phyloP scores from a whole-genome alignment of 768 basidiomycete genomes.

The Russula griseocarnosa region DNA sequence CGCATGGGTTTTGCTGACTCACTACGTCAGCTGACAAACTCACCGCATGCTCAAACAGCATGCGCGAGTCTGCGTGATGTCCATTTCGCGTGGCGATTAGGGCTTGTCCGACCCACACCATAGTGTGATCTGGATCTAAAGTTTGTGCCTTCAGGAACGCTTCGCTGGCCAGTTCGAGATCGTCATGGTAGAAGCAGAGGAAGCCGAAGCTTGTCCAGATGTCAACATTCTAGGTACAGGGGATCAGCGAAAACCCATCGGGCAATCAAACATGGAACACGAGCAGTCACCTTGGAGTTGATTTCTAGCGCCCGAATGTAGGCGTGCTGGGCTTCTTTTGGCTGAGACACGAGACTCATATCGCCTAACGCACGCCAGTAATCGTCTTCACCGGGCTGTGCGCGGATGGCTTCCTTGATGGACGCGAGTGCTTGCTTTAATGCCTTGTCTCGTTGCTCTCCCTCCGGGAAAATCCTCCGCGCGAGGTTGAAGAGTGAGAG shows the following conservation, averaged over 20 bases:
- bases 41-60: conserved; percentile 71
- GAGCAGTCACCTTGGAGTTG: conserved; percentile 63
- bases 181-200: conserved; percentile 74
- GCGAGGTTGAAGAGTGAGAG: conserved; percentile 54
- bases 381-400: conserved; percentile 62
- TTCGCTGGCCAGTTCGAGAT: conserved; percentile 79
- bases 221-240: conserved; percentile 50
- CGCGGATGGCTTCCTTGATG: conserved; percentile 67
- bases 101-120: conserved; percentile 90
- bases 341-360: conserved; percentile 59
- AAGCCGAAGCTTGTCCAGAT: conserved; percentile 89
- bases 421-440: conserved; percentile 47
- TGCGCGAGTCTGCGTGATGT: conserved; percentile 56
- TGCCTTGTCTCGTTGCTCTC: conserved; percentile 35
- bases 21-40: conserved; percentile 56
- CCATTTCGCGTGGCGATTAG: conserved; percentile 60
- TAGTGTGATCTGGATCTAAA: conserved; percentile 82
- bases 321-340: conserved; percentile 82
- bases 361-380: conserved; percentile 86
- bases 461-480: conserved; percentile 31
- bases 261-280: conserved; percentile 5
- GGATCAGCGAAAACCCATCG: conserved; percentile 12
- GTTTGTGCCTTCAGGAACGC: conserved; percentile 85
- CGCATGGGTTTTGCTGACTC: conserved; percentile 31
- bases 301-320: conserved; percentile 86